Percentiles rank a stretch among this genome's conserved stretches.
phyloP scores from a whole-genome alignment of 805 yeast species.

The Cyberlindnera petersonii region DNA sequence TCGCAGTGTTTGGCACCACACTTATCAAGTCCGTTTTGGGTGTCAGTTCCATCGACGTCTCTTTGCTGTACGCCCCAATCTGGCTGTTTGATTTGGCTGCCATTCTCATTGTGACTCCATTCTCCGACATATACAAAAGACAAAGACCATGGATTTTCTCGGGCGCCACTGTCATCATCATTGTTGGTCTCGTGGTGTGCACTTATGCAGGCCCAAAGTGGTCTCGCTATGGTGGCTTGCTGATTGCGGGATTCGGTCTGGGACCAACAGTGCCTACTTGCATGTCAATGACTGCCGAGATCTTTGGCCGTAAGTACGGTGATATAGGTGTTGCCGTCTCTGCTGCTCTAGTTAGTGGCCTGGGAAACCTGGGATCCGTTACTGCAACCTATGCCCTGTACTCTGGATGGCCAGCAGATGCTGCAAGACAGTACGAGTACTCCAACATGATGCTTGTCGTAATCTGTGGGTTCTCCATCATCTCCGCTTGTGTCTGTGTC shows the following conservation, averaged over 20 bases:
- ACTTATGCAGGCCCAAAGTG: constrained; percentile 73
- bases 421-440: constrained; percentile 52
- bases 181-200: constrained; percentile 68
- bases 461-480: constrained; percentile 69
- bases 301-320: constrained; percentile 66
- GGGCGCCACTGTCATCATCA: constrained; percentile 60
- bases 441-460: constrained; percentile 83
- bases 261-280: constrained; percentile 90
- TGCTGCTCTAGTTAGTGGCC: constrained; percentile 78
- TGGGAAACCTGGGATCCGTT: constrained; percentile 85
- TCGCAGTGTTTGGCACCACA: constrained; percentile 81
- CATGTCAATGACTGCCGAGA: constrained; percentile 81
- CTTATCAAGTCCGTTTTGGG: constrained; percentile 58
- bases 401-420: constrained; percentile 83
- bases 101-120: constrained; percentile 69
- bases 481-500: constrained; percentile 36
- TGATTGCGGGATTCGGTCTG: constrained; percentile 80
- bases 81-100: constrained; percentile 84
- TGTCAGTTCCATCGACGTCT: constrained; percentile 63
- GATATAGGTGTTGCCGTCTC: constrained; percentile 83
- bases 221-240: constrained; percentile 75
- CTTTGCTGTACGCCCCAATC: constrained; percentile 80
- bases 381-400: constrained; percentile 83
- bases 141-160: constrained; percentile 62
- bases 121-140: constrained; percentile 65